These are phyloP conservation scores for Phlebopus sp. DNA, from an alignment of 1,284 basidiomycete genomes.

Conservation along the genomic window DNA sequence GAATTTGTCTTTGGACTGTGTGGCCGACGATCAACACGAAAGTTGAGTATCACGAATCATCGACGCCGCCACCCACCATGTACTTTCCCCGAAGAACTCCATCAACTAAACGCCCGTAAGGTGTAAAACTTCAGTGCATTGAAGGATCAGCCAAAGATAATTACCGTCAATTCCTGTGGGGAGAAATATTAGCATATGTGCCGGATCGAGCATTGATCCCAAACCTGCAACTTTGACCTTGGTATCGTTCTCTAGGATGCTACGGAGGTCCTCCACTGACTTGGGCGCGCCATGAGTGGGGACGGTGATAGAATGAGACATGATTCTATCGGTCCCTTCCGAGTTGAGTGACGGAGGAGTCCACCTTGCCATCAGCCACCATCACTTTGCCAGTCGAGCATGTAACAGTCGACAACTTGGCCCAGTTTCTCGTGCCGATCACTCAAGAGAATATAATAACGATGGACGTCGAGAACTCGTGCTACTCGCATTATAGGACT, in stretches of 20 bases:
- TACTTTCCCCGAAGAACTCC: conserved; percentile 93
- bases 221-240: conserved; percentile 92
- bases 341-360: too few species aligned
- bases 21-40: conserved; percentile 1
- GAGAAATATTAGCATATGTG: not conserved
- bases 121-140: conserved; percentile 7
- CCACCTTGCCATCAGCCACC: too few species aligned
- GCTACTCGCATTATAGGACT: conserved; percentile 18
- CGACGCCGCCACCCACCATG: conserved; percentile 54
- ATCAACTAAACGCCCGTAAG: conserved; percentile 57
- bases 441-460: not conserved
- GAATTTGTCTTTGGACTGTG: conserved; percentile 88
- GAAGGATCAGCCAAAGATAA: conserved; percentile 11
- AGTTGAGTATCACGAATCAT: not conserved
- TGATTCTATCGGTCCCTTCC: not conserved
- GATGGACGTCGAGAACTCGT: conserved; percentile 6
- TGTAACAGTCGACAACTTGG: too few species aligned
- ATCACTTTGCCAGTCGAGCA: too few species aligned
- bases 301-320: not conserved
- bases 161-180: conserved; percentile 65
- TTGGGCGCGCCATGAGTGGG: conserved; percentile 51
- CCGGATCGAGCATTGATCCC: conserved; percentile 19
- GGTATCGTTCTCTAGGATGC: conserved; percentile 59
- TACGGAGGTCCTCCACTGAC: conserved; percentile 56
- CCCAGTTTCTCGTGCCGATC: not conserved